Base-by-base conservation (phyloP, 192 early-diverging fungal species). In the Backusella morwellensis region DNA sequence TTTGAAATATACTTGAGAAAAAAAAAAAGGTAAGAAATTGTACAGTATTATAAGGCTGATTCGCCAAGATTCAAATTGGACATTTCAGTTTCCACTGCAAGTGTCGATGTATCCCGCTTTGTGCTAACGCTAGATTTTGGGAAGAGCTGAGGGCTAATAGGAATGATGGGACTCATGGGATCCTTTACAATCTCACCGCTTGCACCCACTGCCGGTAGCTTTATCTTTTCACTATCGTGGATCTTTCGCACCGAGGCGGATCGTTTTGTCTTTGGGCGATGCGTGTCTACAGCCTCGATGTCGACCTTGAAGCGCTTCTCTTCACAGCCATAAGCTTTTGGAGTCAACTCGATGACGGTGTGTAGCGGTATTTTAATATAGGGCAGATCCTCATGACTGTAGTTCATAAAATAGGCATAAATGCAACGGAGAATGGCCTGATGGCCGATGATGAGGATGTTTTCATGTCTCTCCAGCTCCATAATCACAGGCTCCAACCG, bases 311-410 rank as follows among this genome's bases (percentile, higher is more conserved):
- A 98, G 84, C 92, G 87, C 81, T 98, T 95, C 75, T 98, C 96
- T 67, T 95, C 88, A 81, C 98, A 99, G 26, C 92, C 91, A 77
- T 99, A 99, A 12, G 98, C 98, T 35, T 95, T 95, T 47, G 97
- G 97, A 6, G 97, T 99, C 32, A 99, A 85, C 81, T 97, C 95
- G 78, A 99, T 95, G 50, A 99, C 91, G 0, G 97, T 96, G 81
- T 99, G 98, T 66, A 99, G 86, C 6, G 98, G 98, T 66, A 99
- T 97, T 80, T 99, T 99, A 80, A 98, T 91, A 74, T 99, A 99
- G 0, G 98, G 98, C 44, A 99, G 83, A 76, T 99, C 96, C 35
- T 98, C 95, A 72, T 96, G 97, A 26, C 89, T 88, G 77, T 94
- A 92, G 72, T 97, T 95, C 83, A 97, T 87, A 85, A 98, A 99